Conservation (phyloP, 768 basidiomycete genomes). For the Panaeolus papilionaceus region DNA sequence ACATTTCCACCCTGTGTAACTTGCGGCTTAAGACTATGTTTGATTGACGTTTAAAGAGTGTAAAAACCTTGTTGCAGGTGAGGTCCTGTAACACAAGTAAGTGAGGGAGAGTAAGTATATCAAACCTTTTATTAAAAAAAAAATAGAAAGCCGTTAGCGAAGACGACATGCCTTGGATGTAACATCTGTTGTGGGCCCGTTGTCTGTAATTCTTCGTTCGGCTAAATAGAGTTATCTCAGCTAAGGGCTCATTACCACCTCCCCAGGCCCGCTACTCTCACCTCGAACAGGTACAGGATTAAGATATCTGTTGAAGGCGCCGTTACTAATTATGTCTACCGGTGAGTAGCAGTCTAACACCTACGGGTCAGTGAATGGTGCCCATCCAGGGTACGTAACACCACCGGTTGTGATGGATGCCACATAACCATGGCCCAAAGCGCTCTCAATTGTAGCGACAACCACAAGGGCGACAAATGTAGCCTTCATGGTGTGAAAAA, state of each 20-base stretch:
- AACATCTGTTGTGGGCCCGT: neutral
- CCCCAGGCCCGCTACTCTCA: neutral
- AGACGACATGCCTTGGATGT: neutral
- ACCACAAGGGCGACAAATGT: neutral
- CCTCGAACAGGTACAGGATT: neutral
- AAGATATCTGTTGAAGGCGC: neutral
- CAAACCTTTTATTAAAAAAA: no score
- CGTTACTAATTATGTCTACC: neutral
- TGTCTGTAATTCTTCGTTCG: neutral
- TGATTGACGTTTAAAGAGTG: neutral
- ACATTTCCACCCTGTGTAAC: neutral
- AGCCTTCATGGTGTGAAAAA: neutral
- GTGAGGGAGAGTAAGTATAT: no score
- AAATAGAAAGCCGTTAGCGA: neutral
- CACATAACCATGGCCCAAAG: constrained; percentile 20
- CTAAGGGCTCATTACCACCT: neutral
- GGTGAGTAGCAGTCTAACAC: neutral
- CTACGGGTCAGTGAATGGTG: constrained; percentile 23
- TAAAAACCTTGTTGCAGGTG: neutral
- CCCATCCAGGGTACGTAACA: constrained; percentile 24
- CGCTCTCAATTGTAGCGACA: neutral
- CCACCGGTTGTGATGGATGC: constrained; percentile 20
- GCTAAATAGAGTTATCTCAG: neutral
- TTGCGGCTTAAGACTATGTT: neutral
- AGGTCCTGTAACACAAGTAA: neutral